Evolutionary conservation across 345 rosid species (phyloP).

Genomic region (Pistacia integerrima): DNA sequence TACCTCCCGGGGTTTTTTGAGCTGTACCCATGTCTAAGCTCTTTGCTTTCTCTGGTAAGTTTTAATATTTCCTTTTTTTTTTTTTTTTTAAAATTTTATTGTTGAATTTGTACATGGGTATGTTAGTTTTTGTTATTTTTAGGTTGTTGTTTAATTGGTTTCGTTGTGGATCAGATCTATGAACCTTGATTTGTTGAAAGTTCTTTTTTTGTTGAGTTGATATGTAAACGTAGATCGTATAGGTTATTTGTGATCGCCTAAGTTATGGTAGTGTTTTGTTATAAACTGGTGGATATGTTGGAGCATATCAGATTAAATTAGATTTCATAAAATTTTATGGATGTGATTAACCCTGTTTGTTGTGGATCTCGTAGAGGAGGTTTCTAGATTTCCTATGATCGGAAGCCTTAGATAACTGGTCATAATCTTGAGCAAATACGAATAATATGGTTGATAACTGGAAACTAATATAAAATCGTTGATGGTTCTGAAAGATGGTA

Average conservation of each 20-base stretch:
- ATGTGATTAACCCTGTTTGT: background rate
- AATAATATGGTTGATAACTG: background rate
- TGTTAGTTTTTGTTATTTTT: constrained; percentile 21
- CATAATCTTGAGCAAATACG: background rate
- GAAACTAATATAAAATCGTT: background rate
- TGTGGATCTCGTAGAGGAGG: constrained; percentile 4
- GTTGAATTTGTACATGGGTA: constrained; percentile 6
- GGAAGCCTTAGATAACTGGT: background rate
- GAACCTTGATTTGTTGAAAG: background rate
- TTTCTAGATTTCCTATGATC: background rate
- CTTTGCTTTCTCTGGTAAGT: constrained; percentile 65
- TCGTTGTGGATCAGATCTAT: background rate
- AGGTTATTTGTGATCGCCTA: background rate
- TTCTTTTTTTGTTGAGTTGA: background rate
- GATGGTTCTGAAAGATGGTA: constrained; percentile 1
- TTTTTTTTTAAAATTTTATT: background rate
- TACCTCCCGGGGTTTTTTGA: constrained; percentile 47
- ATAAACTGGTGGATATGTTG: background rate
- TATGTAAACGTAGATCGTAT: no score
- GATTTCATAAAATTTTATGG: background rate
- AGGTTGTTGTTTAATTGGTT: background rate
- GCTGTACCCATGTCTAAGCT: constrained; percentile 77
- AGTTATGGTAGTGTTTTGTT: background rate
- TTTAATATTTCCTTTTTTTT: constrained; percentile 7
- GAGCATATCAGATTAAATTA: background rate